Base-by-base conservation (phyloP, 495 filamentous ascomycete genomes). In the Clavariopsis aquatica region DNA sequence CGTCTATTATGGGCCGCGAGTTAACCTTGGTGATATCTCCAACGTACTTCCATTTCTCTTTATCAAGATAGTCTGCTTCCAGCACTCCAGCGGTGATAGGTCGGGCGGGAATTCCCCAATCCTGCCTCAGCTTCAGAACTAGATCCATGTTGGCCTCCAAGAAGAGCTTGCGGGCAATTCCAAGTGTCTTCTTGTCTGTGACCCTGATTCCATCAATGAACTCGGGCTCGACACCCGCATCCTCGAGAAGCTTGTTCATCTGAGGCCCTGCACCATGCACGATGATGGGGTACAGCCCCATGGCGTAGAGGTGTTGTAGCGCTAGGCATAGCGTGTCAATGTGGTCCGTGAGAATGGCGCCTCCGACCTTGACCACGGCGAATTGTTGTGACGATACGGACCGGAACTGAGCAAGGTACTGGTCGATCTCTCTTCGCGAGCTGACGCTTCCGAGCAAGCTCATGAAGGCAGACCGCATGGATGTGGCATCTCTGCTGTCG, bases 301-400 rank as follows among this genome's bases (percentile, higher is more conserved):
- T 90, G 81, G 94, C 89, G 80, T 96, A 93, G 28, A 98, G 85
- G 80, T 96, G 95, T 19, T 90, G 89, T 60, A 98, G 82, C 9
- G 90, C 90, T 36, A 88, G 89, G 67, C 91, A 94, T 54, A 98
- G 83, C 47, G 89, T 89, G 74, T 96, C 88, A 55, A 96, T 82
- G 78, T 96, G 91, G 75, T 98, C 93, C 62, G 93, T 96, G 69
- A 98, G 87, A 71, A 98, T 98, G 54, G 95, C 94, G 54, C 94
- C 94, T 23, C 94, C 94, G 55, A 98, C 95, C 81, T 98, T 98
- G 77, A 98, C 97, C 54, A 98, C 94, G 69, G 94, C 94, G 76
- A 98, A 98, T 72, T 96, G 92, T 81, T 97, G 93, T 4, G 91
- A 96, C 23, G 93, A 95, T 51, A 97, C 94, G 34, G 93, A 96